phyloP scores from a whole-genome alignment of 2,329 filamentous ascomycete species.

The Pleurostoma richardsiae region DNA sequence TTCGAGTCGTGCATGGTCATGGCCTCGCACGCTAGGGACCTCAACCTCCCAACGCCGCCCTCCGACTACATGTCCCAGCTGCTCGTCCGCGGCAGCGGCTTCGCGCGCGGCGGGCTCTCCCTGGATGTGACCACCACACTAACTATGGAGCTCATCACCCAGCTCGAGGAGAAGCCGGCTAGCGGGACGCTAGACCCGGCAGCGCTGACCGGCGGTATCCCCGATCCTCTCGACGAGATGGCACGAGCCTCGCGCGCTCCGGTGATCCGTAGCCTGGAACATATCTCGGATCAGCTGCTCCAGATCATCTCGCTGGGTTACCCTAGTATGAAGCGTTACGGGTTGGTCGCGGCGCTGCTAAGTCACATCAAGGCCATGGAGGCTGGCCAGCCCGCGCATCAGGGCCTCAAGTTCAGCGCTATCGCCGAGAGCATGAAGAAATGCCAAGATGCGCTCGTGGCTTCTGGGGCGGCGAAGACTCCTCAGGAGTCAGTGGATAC shows the following conservation, averaged over 20 bases:
- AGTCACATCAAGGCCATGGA: constrained; percentile 3
- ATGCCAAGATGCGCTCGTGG: background rate
- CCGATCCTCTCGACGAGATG: constrained; percentile 3
- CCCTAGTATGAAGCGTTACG: constrained; percentile 2
- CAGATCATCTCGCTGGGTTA: constrained; percentile 3
- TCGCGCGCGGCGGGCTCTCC: constrained; percentile 1
- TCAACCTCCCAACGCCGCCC: constrained; percentile 1
- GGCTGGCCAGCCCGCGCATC: background rate
- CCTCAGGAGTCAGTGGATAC: background rate
- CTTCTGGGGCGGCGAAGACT: background rate
- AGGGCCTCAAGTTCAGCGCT: background rate
- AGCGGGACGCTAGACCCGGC: background rate
- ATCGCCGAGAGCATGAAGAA: constrained; percentile 1
- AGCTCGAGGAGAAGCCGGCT: constrained; percentile 2
- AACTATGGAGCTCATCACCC: constrained; percentile 1
- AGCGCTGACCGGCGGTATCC: background rate
- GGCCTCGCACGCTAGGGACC: constrained; percentile 11
- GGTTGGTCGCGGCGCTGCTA: background rate
- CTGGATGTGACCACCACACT: constrained; percentile 5
- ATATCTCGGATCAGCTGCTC: constrained; percentile 4
- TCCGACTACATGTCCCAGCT: constrained; percentile 1
- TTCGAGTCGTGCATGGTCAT: constrained; percentile 17
- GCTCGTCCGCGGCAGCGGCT: constrained; percentile 1
- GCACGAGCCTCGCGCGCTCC: constrained; percentile 1
- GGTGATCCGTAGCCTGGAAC: background rate